A percentile compares a stretch with the other conserved stretches of the same genome.
Evolutionary conservation across 106 monocot genomes (phyloP).

Genomic region (Platanthera zijinensis): DNA sequence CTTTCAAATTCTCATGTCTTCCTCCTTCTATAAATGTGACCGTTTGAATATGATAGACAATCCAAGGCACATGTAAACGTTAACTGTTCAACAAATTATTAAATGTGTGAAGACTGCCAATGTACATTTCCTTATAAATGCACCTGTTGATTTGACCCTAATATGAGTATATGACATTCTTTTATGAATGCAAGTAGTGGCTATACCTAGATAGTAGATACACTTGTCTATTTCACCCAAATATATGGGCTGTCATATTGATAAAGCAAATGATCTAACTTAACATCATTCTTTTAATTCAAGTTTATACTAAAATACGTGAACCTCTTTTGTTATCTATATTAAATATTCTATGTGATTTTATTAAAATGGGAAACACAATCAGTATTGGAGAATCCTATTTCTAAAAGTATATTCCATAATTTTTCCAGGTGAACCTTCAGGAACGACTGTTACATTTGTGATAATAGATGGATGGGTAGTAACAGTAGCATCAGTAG

Average conservation of each 20-base stretch:
- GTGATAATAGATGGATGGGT: slow-evolving; percentile 78
- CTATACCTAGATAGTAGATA: not conserved
- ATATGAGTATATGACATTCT: not conserved
- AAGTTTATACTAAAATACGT: not conserved
- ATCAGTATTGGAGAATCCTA: not conserved
- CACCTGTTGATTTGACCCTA: not conserved
- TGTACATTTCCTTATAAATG: not conserved
- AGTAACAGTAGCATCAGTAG: slow-evolving; percentile 90
- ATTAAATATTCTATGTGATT: not conserved
- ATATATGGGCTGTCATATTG: not conserved
- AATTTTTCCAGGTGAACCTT: slow-evolving; percentile 44
- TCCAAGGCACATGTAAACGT: not conserved
- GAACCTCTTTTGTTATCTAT: not conserved
- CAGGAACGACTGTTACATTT: slow-evolving; percentile 92
- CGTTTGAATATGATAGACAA: not conserved
- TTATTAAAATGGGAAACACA: too few relatives aligned
- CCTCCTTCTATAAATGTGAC: not conserved
- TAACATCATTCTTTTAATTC: not conserved
- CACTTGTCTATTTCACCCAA: not conserved
- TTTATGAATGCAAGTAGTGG: not conserved
- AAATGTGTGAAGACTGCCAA: not conserved
- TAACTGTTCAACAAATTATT: not conserved
- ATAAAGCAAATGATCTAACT: not conserved
- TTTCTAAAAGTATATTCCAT: not conserved
- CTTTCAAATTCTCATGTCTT: not conserved